Percentiles rank a stretch among this genome's conserved stretches.
These are phyloP conservation scores for Pseudophaeomoniella oleicola DNA, from an alignment of 2,329 filamentous ascomycete species.

Conservation along the genomic window DNA sequence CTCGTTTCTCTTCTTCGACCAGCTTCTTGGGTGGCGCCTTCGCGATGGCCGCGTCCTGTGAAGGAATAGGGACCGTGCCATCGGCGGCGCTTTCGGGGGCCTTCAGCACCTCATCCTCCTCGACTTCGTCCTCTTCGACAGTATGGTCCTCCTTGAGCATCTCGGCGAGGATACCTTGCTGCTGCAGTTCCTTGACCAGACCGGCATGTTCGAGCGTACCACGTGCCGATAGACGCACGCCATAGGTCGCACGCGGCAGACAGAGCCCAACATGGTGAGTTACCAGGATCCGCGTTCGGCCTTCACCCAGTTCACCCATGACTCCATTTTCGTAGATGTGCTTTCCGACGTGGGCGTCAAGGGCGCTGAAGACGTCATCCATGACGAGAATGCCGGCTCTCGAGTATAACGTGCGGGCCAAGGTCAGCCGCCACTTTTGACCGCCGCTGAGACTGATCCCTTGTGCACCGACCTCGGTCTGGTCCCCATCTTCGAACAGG, in stretches of 20 bases:
- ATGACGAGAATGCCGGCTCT: slow-evolving; percentile 61
- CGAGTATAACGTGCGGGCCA: slow-evolving; percentile 68
- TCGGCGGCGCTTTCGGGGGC: slow-evolving; percentile 16
- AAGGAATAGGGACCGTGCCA: slow-evolving; percentile 15
- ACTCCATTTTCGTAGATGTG: slow-evolving; percentile 67
- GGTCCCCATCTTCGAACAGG: slow-evolving; percentile 61
- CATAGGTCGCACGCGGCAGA: slow-evolving; percentile 55
- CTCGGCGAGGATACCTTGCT: slow-evolving; percentile 23
- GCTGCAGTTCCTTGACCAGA: slow-evolving; percentile 39
- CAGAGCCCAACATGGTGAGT: slow-evolving; percentile 67
- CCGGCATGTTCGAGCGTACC: slow-evolving; percentile 48
- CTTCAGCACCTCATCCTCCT: slow-evolving; percentile 19
- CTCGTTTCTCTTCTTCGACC: slow-evolving; percentile 59
- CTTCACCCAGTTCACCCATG: slow-evolving; percentile 52
- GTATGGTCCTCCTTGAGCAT: slow-evolving; percentile 24
- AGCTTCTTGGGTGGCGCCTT: slow-evolving; percentile 47
- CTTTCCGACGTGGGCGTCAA: slow-evolving; percentile 68
- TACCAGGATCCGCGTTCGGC: slow-evolving; percentile 61
- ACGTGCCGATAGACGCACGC: slow-evolving; percentile 59
- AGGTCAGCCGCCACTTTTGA: slow-evolving; percentile 68
- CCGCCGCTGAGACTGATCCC: slow-evolving; percentile 75
- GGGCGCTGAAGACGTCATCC: slow-evolving; percentile 70
- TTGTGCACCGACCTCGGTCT: slow-evolving; percentile 70
- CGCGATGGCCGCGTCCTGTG: slow-evolving; percentile 22
- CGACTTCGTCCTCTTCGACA: slow-evolving; percentile 31